Evolutionary conservation across 129 eudicot species (phyloP).

Genomic region (Sambucus nigra): DNA sequence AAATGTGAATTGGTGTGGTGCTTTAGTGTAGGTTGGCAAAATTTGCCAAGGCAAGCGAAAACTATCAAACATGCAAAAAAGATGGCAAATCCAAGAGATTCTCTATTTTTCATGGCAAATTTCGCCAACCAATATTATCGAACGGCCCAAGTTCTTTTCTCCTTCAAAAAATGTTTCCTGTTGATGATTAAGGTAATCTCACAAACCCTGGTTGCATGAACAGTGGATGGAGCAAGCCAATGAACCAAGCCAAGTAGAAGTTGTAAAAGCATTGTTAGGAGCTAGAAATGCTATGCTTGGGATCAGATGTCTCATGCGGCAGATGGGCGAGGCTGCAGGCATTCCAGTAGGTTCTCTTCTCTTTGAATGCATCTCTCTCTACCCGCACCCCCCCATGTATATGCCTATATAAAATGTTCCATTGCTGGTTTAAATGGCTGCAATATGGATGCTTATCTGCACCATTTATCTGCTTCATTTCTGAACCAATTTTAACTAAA

Average conservation of each 20-base stretch:
- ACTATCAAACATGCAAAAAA: too few species aligned
- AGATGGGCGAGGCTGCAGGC: constrained; percentile 94
- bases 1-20: too few species aligned
- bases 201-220: constrained; percentile 10
- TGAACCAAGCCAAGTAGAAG: constrained; percentile 53
- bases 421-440: not conserved
- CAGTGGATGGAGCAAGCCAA: constrained; percentile 69
- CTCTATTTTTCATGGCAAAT: too few species aligned
- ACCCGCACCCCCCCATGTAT: constrained; percentile 2
- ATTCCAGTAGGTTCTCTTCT: constrained; percentile 53
- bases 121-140: too few species aligned
- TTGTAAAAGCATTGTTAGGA: constrained; percentile 68
- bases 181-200: constrained; percentile 5
- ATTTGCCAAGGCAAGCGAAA: too few species aligned
- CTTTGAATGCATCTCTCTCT: not conserved
- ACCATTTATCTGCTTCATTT: too few species aligned
- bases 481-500: too few species aligned
- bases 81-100: too few species aligned
- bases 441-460: not conserved
- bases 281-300: constrained; percentile 83
- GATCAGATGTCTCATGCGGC: constrained; percentile 72
- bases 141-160: not conserved
- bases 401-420: not conserved
- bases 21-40: too few species aligned
- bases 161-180: not conserved